phyloP scores from a whole-genome alignment of 805 yeast species.

The Metschnikowia picachoensis region DNA sequence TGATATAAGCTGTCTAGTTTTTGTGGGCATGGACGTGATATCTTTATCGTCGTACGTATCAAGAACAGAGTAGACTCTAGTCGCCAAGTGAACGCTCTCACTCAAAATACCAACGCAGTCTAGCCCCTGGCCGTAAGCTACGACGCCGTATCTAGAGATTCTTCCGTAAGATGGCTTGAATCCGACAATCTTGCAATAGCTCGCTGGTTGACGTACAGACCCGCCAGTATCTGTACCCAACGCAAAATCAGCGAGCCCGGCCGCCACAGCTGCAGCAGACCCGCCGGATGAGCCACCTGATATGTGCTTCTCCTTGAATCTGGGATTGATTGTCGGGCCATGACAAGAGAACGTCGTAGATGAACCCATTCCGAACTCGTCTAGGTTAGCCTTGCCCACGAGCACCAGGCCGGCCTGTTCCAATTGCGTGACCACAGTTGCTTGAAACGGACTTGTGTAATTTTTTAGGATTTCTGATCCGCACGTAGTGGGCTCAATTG shows the following conservation, averaged over 20 bases:
- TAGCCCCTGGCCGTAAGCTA: conserved; percentile 88
- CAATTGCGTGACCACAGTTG: conserved; percentile 65
- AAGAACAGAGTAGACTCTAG: conserved; percentile 50
- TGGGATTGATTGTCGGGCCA: conserved; percentile 59
- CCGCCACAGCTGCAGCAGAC: conserved; percentile 86
- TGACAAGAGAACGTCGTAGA: conserved; percentile 51
- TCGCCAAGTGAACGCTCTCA: conserved; percentile 41
- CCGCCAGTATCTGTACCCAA: conserved; percentile 98
- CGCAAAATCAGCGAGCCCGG: conserved; percentile 64
- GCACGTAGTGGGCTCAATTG: conserved; percentile 68
- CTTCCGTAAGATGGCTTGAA: conserved; percentile 94
- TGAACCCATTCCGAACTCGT: conserved; percentile 98
- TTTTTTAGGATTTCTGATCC: conserved; percentile 59
- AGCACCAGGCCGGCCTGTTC: conserved; percentile 46
- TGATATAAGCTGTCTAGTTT: conserved; percentile 29
- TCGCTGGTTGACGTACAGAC: conserved; percentile 87
- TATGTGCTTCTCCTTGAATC: conserved; percentile 17
- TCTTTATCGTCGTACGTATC: conserved; percentile 68
- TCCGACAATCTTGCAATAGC: conserved; percentile 79
- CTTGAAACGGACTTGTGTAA: conserved; percentile 74
- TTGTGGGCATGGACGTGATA: conserved; percentile 59
- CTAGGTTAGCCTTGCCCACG: conserved; percentile 86
- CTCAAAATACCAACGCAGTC: conserved; percentile 91
- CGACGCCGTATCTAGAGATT: conserved; percentile 85
- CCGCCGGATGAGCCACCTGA: conserved; percentile 98